Evolutionary conservation across 2,329 filamentous ascomycete species (phyloP).

Genomic region (Cladophialophora chaetospira): DNA sequence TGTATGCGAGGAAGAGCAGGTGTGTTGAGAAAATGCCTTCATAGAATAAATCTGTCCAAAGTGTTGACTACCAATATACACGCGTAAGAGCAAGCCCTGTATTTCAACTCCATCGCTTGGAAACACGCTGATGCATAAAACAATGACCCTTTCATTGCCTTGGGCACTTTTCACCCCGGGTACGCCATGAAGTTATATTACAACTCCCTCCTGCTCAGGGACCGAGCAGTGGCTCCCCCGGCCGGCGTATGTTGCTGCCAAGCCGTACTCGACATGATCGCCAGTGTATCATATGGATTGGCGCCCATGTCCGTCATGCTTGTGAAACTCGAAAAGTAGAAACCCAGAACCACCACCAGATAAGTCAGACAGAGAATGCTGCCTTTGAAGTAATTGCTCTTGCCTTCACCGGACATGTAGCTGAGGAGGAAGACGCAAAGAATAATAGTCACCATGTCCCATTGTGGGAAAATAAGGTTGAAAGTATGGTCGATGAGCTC

Average conservation of each 20-base stretch:
- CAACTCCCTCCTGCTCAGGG: constrained; percentile 15
- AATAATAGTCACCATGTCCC: constrained; percentile 98
- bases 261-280: constrained; percentile 33
- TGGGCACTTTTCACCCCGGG: neutral
- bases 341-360: constrained; percentile 86
- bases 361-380: constrained; percentile 93
- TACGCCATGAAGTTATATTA: neutral
- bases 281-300: constrained; percentile 51
- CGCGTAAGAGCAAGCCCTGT: neutral
- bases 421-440: constrained; percentile 93
- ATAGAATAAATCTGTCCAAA: neutral
- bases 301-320: constrained; percentile 54
- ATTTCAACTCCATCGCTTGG: neutral
- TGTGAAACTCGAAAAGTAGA: constrained; percentile 76
- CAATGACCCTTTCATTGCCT: neutral
- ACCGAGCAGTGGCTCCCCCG: neutral
- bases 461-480: constrained; percentile 90
- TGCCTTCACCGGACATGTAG: constrained; percentile 97
- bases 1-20: no score
- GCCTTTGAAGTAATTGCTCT: constrained; percentile 99
- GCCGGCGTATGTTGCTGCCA: constrained; percentile 17
- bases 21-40: no score
- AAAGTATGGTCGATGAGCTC: constrained; percentile 57
- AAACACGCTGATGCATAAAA: neutral
- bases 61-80: neutral